Percentiles rank a stretch among this genome's conserved stretches.
Evolutionary conservation across 2,329 filamentous ascomycete species (phyloP).

Genomic region (Macroventuria anomochaeta): DNA sequence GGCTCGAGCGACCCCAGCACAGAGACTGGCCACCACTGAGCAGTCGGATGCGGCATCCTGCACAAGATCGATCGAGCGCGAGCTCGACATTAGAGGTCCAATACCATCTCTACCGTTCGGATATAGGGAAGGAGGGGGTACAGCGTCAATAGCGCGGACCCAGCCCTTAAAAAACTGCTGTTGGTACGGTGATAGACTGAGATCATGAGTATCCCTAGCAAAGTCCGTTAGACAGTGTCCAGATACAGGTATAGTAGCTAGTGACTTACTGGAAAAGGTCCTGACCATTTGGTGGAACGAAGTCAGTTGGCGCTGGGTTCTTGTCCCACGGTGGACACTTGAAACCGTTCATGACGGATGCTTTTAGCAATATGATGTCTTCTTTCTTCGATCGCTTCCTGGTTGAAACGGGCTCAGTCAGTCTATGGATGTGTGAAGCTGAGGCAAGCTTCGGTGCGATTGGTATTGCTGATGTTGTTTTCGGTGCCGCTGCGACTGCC

Average conservation of each 20-base stretch:
- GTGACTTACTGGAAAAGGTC: slow-evolving; percentile 64
- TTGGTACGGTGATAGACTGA: slow-evolving; percentile 78
- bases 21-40: slow-evolving; percentile 94
- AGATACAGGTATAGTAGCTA: slow-evolving; percentile 11
- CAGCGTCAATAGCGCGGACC: slow-evolving; percentile 76
- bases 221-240: not conserved
- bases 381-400: slow-evolving; percentile 72
- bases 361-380: slow-evolving; percentile 76
- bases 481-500: not conserved
- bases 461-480: slow-evolving; percentile 3
- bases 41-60: slow-evolving; percentile 97
- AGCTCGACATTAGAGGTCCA: slow-evolving; percentile 63
- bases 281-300: slow-evolving; percentile 60
- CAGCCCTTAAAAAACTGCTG: slow-evolving; percentile 79
- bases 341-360: slow-evolving; percentile 81
- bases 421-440: slow-evolving; percentile 39
- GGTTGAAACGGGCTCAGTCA: slow-evolving; percentile 59
- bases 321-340: slow-evolving; percentile 83
- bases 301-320: slow-evolving; percentile 67
- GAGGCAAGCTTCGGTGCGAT: slow-evolving; percentile 11
- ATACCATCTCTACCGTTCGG: slow-evolving; percentile 35
- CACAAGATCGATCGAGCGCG: slow-evolving; percentile 76
- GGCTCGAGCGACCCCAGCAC: slow-evolving; percentile 75
- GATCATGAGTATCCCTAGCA: slow-evolving; percentile 66
- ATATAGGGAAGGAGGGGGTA: slow-evolving; percentile 56